Evolutionary conservation across 31 red algal genomes (phyloP).

Genomic region (Bonnemaisonia californica): DNA sequence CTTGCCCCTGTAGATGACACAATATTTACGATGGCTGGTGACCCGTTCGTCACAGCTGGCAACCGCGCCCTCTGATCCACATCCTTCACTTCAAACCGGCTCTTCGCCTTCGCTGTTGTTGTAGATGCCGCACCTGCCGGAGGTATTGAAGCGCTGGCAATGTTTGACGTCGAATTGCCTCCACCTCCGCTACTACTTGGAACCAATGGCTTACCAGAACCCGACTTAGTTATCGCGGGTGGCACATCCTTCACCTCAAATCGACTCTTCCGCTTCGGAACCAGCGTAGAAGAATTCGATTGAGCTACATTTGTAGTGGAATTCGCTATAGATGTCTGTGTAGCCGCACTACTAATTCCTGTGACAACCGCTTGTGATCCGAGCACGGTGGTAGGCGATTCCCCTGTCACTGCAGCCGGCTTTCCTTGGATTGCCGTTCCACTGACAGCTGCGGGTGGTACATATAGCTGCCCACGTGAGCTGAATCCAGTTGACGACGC

Average conservation of each 20-base stretch:
- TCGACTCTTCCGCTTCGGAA: constrained; percentile 47
- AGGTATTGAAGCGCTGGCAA: not conserved
- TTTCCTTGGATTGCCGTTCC: not conserved
- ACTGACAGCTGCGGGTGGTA: not conserved
- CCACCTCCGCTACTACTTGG: not conserved
- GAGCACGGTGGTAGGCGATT: not conserved
- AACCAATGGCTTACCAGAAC: no score
- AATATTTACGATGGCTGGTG: constrained; percentile 18
- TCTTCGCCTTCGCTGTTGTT: constrained; percentile 39
- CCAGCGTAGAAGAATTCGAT: not conserved
- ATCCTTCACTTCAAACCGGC: constrained; percentile 70
- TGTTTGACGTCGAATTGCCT: not conserved
- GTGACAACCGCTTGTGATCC: not conserved
- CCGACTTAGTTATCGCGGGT: constrained; percentile 11
- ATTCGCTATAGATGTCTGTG: no score
- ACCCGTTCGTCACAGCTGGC: constrained; percentile 17
- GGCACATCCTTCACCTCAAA: constrained; percentile 70
- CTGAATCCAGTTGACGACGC: not conserved
- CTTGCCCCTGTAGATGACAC: constrained; percentile 1
- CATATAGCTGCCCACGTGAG: not conserved
- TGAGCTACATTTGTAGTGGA: not conserved
- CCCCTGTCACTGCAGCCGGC: no score
- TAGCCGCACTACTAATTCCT: not conserved
- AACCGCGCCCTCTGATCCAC: constrained; percentile 26
- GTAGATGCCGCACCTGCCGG: constrained; percentile 15